Evolutionary conservation across 2,329 filamentous ascomycete species (phyloP), one percentile per base, ranked within the genome.

Genomic region (Claviceps sorghi): DNA sequence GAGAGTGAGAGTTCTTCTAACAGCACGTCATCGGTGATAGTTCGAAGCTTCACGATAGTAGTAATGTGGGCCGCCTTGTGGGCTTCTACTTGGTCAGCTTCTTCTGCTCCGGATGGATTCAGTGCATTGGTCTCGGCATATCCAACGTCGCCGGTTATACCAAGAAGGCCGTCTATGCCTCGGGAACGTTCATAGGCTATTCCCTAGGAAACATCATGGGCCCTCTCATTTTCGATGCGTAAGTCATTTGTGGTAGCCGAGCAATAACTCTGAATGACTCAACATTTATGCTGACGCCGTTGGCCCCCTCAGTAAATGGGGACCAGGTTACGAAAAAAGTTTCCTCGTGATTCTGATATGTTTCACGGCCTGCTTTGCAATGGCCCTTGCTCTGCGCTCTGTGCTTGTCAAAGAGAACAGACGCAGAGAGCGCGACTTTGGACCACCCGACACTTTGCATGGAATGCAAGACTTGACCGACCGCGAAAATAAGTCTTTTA

Each of bases 401-500:
- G 50, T 61, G 11, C 54, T 61, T n/a, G 59, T 50, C 4, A 49
- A 55, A 15, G 56, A 68, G 51, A 68, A 68, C 52, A 59, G 54
- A 26, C 61, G 52, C 26, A 59, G 65, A 34, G 61, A 68, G 15
- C 48, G 47, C 40, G 51, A 61, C 15, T 62, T 65, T 38, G 65
- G 68, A 19, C 53, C 65, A 10, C 59, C 60, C 4, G 62, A 61
- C 17, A 55, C 65, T 52, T 60, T 60, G 19, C 65, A 68, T 22
- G 67, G 66, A 0, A 66, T 70, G 43, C 66, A 70, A 46, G 67
- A 71, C 48, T 60, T 69, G 46, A 70, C 68, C 9, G 68, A 72
- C 49, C 41, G 36, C 32, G 57, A 59, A 50, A 59, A 59, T 22
- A 59, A 55, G 41, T 57, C 57, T 10, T 59, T 58, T 34, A 44